Base-by-base conservation (phyloP, 1,284 basidiomycete species). In the Takashimella koratensis region DNA sequence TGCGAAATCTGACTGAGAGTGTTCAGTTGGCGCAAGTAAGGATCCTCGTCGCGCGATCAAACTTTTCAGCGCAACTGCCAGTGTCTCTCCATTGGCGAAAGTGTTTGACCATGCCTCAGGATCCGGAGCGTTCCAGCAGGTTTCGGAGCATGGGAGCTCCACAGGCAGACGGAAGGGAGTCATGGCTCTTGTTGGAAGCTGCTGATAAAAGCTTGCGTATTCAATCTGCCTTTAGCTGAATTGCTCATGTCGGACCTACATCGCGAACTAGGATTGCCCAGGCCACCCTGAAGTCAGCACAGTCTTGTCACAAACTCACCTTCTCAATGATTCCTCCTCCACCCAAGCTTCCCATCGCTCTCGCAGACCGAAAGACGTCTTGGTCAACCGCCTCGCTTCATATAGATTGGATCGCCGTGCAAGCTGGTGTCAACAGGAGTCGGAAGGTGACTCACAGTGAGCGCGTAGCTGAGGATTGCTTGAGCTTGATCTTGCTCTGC, bases 201-300 rank as follows among this genome's bases (percentile, higher is more conserved):
- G 49, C 5, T 47, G 30, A 41, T 50, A 55, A 41, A 55, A 51
- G 8, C 25, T 47, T 12, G 49, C 49, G 41, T 55, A 55, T 24
- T 51, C 53, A 19, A 51, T 55, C 22, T 50, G 12, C 4, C 20
- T 12, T 30, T 26, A 30, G 19, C 20, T 16, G 10, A 3, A n/a
- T 16, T n/a, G 12, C 8, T 4, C 22, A 12, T 13, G n/a, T 5
- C 23, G 21, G 6, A 36, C 49, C 16, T 42, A 51, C 49, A 21
- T 52, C 52, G 16, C 52, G 42, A n/a, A 53, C 44, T 4, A 53
- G 41, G 24, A 53, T 53, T 22, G 48, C 16, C 52, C 52, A 47
- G 21, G 30, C 46, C 20, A 52, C 45, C 11, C 44, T 46, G 12
- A 3, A 21, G 20, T 45, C 2, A 42, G 22, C 12, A 20, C 10